Evolutionary conservation across 768 basidiomycete species (phyloP).

Genomic region (Paxillus ammoniavirescens): DNA sequence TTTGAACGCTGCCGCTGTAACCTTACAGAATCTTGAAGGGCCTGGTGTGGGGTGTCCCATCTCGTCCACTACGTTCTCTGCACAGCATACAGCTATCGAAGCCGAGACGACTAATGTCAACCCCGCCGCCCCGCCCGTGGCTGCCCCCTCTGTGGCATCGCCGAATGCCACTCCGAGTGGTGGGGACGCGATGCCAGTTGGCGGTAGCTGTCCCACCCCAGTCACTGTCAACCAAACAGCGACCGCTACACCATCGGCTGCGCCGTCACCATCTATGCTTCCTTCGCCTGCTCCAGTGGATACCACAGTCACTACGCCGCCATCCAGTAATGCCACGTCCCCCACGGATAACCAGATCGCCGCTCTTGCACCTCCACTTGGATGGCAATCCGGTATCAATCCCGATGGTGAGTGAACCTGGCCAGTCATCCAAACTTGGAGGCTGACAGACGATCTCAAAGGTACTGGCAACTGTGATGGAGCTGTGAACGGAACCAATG

Average conservation of each 20-base stretch:
- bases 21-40: slow-evolving; percentile 73
- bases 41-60: slow-evolving; percentile 68
- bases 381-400: slow-evolving; percentile 51
- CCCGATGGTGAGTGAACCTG: slow-evolving; percentile 49
- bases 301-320: not conserved
- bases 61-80: slow-evolving; percentile 59
- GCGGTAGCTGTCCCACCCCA: not conserved
- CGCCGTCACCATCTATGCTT: not conserved
- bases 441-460: slow-evolving; percentile 1
- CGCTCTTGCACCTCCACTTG: slow-evolving; percentile 56
- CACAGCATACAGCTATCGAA: slow-evolving; percentile 28
- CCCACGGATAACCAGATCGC: slow-evolving; percentile 30
- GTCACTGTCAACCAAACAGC: slow-evolving; percentile 1
- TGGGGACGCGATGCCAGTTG: not conserved
- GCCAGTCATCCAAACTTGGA: not conserved
- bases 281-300: not conserved
- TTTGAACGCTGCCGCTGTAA: slow-evolving; percentile 57
- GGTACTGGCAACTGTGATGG: slow-evolving; percentile 41
- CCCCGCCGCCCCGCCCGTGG: not conserved
- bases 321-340: slow-evolving; percentile 6
- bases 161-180: not conserved
- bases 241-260: not conserved
- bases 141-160: not conserved
- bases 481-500: slow-evolving; percentile 28
- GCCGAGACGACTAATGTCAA: slow-evolving; percentile 10